A percentile compares a stretch with the other conserved stretches of the same genome.
These are phyloP conservation scores for Hanseniaspora singularis DNA, from an alignment of 805 yeast genomes.

Conservation along the genomic window DNA sequence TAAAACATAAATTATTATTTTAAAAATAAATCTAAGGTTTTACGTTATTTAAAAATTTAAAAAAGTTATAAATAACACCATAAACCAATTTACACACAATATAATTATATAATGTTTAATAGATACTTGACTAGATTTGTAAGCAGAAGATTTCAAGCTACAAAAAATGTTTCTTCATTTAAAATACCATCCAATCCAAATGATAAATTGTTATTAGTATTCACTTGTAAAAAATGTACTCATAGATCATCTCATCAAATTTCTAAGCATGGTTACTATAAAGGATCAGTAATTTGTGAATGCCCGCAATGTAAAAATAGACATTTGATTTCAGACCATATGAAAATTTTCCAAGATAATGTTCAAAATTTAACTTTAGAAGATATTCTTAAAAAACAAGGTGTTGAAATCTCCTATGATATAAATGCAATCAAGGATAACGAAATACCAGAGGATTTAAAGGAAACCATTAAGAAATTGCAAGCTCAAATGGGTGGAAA, in stretches of 20 bases:
- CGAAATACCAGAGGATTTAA: conserved; percentile 27
- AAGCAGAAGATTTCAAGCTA: not conserved
- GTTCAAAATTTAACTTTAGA: conserved; percentile 50
- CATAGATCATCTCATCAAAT: conserved; percentile 79
- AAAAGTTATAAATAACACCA: too few relatives aligned
- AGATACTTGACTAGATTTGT: not conserved
- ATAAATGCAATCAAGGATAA: conserved; percentile 52
- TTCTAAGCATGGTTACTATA: conserved; percentile 80
- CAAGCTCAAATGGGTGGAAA: conserved; percentile 15
- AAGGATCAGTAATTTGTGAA: conserved; percentile 76
- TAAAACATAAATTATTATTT: too few relatives aligned
- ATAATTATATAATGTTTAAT: not conserved
- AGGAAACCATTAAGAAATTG: conserved; percentile 16
- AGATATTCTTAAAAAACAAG: conserved; percentile 63
- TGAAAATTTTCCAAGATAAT: conserved; percentile 71
- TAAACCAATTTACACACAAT: too few relatives aligned
- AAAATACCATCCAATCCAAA: conserved; percentile 5
- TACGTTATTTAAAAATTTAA: too few relatives aligned
- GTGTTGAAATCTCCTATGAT: conserved; percentile 56
- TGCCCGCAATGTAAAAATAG: conserved; percentile 86
- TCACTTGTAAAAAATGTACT: conserved; percentile 81
- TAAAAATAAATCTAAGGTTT: too few relatives aligned
- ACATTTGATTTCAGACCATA: conserved; percentile 82
- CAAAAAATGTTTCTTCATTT: not conserved
- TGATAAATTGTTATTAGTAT: conserved; percentile 62